Conservation (phyloP, 768 basidiomycete genomes). For the Suillus lakei region DNA sequence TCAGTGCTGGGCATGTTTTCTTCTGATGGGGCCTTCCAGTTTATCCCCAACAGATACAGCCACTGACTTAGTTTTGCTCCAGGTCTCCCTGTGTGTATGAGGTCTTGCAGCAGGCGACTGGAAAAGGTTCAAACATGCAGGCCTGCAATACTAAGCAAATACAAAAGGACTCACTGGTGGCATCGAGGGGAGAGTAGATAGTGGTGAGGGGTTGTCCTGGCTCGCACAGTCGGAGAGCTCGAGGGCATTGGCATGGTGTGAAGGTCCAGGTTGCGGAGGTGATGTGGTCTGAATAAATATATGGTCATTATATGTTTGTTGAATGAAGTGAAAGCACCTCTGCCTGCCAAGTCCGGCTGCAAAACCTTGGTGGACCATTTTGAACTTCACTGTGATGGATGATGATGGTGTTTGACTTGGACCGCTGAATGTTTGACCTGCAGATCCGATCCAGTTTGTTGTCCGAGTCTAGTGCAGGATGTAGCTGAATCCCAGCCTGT, state of each 20-base stretch:
- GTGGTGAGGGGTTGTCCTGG: not conserved
- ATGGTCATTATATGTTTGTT: not conserved
- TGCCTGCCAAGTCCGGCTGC: not conserved
- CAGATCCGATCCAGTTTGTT: not conserved
- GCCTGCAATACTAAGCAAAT: not conserved
- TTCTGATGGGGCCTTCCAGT: not conserved
- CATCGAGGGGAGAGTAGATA: not conserved
- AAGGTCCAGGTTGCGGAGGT: not conserved
- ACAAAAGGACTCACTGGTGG: not conserved
- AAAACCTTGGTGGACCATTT: not conserved
- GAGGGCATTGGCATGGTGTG: not conserved
- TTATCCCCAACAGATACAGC: not conserved
- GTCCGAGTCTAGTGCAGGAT: not conserved
- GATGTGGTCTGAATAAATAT: not conserved
- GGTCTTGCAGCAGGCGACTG: not conserved
- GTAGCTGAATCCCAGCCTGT: not conserved
- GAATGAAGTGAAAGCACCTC: not conserved
- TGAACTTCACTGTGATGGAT: not conserved
- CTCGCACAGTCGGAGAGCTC: not conserved
- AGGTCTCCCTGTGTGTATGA: not conserved
- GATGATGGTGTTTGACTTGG: not conserved
- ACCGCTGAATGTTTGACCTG: not conserved
- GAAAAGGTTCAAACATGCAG: not conserved
- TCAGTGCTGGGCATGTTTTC: not conserved
- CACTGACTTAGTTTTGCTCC: not conserved